These are phyloP conservation scores for Mycena epipterygia DNA, from an alignment of 768 basidiomycete genomes.

Conservation along the genomic window DNA sequence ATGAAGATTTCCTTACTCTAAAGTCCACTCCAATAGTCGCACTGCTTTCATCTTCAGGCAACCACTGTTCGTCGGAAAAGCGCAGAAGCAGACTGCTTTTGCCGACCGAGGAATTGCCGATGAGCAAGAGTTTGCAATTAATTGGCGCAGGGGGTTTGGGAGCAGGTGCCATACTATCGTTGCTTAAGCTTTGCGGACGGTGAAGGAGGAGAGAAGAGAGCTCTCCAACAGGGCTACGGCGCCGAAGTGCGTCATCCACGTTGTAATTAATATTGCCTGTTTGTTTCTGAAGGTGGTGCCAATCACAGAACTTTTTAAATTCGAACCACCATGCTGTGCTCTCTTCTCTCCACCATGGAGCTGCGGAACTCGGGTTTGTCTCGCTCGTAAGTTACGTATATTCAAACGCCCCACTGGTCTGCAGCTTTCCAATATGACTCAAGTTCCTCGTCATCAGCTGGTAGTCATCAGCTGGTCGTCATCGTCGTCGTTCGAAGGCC, in stretches of 20 bases:
- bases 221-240: not conserved
- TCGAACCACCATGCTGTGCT: not conserved
- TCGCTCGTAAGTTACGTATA: no score
- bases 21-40: conserved; percentile 91
- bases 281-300: not conserved
- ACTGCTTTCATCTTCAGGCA: conserved; percentile 90
- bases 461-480: no score
- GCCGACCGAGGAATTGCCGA: conserved; percentile 92
- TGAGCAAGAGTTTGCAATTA: conserved; percentile 87
- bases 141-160: conserved; percentile 57
- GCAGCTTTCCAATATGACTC: no score
- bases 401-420: no score
- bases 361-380: no score
- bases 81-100: conserved; percentile 91
- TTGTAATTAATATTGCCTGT: not conserved
- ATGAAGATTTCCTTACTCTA: conserved; percentile 62
- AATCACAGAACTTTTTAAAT: not conserved
- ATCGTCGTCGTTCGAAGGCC: no score
- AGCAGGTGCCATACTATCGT: conserved; percentile 36
- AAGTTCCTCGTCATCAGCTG: no score
- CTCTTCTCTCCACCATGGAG: not conserved
- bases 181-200: not conserved
- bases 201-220: not conserved
- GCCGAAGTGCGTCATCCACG: conserved; percentile 14
- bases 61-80: conserved; percentile 98